A percentile compares a stretch with the other conserved stretches of the same genome.
Conservation (phyloP, 2,329 filamentous ascomycete genomes). For the Neofusicoccum sp. region DNA sequence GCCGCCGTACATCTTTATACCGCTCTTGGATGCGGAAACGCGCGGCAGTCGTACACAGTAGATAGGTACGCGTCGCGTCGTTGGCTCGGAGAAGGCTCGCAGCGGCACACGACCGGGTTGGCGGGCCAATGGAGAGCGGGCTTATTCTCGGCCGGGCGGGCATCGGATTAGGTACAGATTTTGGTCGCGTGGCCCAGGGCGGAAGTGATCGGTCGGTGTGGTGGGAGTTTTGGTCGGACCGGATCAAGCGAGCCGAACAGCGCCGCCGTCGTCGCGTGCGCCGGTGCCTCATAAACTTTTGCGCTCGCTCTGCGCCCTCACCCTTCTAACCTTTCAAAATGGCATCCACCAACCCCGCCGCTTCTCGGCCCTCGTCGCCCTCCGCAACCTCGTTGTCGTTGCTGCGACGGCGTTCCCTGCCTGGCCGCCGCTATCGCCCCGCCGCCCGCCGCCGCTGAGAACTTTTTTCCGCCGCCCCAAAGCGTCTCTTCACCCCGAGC, state of each 20-base stretch:
- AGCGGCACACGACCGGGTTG: background rate
- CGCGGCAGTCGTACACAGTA: conserved; percentile 2
- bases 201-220: background rate
- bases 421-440: background rate
- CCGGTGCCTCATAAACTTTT: conserved; percentile 16
- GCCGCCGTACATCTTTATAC: too few species aligned
- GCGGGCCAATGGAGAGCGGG: background rate
- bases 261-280: conserved; percentile 5
- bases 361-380: conserved; percentile 5
- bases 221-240: background rate
- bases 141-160: background rate
- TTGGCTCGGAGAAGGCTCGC: background rate
- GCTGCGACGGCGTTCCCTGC: background rate
- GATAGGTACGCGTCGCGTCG: conserved; percentile 2
- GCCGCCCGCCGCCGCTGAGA: background rate
- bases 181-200: background rate
- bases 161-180: background rate
- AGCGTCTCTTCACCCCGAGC: background rate
- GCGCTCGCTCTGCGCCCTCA: conserved; percentile 11
- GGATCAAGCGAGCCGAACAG: conserved; percentile 1
- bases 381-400: background rate
- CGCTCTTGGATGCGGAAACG: too few species aligned
- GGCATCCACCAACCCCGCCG: conserved; percentile 8
- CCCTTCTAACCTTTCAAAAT: conserved; percentile 17
- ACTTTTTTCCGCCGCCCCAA: background rate